Base-by-base conservation (phyloP, 805 yeast species). In the Lipomyces lipofer region DNA sequence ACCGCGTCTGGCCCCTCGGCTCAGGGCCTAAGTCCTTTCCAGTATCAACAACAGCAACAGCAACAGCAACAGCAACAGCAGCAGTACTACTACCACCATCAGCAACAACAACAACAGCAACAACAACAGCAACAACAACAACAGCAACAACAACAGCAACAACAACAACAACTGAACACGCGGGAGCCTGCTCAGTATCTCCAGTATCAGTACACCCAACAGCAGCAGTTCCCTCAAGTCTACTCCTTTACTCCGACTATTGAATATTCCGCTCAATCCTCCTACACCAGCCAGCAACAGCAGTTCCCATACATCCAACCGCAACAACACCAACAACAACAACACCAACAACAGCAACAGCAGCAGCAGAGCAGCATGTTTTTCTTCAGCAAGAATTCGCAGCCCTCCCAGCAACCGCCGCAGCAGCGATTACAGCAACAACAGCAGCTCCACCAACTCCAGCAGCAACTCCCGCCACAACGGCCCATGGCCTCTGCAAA, bases 401-500 rank as follows among this genome's bases (percentile, higher is more conserved):
- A 43, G 21, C 30, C 30, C 35, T 19, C 22, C 10, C 47, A 21
- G 49, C 59, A 27, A 17, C 56, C 35, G 50, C 57, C 24, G 28
- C 61, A 52, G 30, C 47, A 29, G 15, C 47, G 33, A 21, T 54
- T 27, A 22, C 54, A 25, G 50, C 47, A 42, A 33, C 39, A 51
- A 29, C 63, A 51, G 47, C 56, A 49, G 36, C 49, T 25, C n/a
- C 49, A 47, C 22, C 54, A 58, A 29, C 56, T 42, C 17, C 66
- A 54, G 50, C 65, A 54, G 33, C 49, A 43, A 43, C 54, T 30
- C 49, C 62, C 59, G 40, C 59, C 46, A 47, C 59, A 24, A 24
- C 52, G 43, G 56, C 51, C 29, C 10, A 49, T 33, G 38, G 38
- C 38, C 19, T 28, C 58, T 32, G 40, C 58, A 25, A 6, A 27